Evolutionary conservation across 2,329 filamentous ascomycete species (phyloP).

Genomic region (Cordyceps javanica): DNA sequence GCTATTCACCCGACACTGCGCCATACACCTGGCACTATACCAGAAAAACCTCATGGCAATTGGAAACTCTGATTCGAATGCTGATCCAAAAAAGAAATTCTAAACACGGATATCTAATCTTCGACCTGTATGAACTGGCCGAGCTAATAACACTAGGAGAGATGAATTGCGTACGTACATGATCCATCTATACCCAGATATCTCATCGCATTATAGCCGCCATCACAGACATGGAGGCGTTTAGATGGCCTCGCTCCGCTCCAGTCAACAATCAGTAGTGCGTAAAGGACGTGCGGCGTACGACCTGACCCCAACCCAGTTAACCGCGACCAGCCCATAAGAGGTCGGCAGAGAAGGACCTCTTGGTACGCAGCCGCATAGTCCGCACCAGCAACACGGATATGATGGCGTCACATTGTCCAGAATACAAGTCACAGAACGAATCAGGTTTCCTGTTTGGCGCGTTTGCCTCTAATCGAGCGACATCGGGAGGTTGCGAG

Average conservation of each 20-base stretch:
- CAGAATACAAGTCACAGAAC: conserved; percentile 11
- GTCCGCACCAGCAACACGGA: conserved; percentile 10
- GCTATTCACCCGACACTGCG: conserved; percentile 9
- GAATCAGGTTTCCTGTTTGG: conserved; percentile 13
- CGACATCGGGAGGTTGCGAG: background rate
- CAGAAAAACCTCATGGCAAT: conserved; percentile 19
- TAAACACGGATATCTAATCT: conserved; percentile 23
- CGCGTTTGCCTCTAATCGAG: conserved; percentile 11
- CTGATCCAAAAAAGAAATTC: conserved; percentile 20
- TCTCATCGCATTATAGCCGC: conserved; percentile 11
- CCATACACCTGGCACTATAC: conserved; percentile 16
- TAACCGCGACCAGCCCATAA: conserved; percentile 3
- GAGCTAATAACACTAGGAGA: conserved; percentile 19
- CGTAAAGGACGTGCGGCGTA: conserved; percentile 11
- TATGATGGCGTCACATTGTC: conserved; percentile 7
- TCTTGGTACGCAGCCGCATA: conserved; percentile 13
- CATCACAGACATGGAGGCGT: conserved; percentile 7
- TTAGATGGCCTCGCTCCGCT: conserved; percentile 14
- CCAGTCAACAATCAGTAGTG: conserved; percentile 12
- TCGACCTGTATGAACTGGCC: conserved; percentile 20
- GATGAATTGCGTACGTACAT: conserved; percentile 18
- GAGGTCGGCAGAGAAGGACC: conserved; percentile 8
- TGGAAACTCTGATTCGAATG: conserved; percentile 25
- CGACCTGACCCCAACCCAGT: background rate
- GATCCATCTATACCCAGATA: conserved; percentile 3